Evolutionary conservation across 179 eudicot genomes (phyloP).

Genomic region (Beta macrorhiza): DNA sequence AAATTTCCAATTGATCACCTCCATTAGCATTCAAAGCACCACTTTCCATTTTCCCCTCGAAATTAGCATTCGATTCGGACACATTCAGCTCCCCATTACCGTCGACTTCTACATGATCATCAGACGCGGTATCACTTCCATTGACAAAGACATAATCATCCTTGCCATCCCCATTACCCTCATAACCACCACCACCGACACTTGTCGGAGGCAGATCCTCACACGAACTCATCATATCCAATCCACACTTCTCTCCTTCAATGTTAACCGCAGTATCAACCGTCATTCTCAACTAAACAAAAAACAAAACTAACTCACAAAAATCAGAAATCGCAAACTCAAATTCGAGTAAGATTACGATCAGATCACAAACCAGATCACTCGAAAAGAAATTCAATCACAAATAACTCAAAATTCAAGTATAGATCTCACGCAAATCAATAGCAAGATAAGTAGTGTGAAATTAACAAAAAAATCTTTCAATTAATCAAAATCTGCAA

Average conservation of each 20-base stretch:
- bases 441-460: background rate
- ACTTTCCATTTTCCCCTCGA: constrained; percentile 10
- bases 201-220: constrained; percentile 38
- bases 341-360: background rate
- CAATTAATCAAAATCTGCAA: constrained; percentile 4
- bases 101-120: constrained; percentile 30
- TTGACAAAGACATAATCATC: constrained; percentile 55
- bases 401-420: background rate
- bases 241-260: constrained; percentile 38
- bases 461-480: background rate
- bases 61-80: constrained; percentile 15
- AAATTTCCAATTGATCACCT: background rate
- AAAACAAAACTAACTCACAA: background rate
- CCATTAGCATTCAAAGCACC: constrained; percentile 8
- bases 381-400: constrained; percentile 6
- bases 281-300: constrained; percentile 34
- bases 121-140: constrained; percentile 34
- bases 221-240: constrained; percentile 45
- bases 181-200: constrained; percentile 22
- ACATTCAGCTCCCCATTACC: constrained; percentile 22
- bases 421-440: constrained; percentile 14
- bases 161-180: constrained; percentile 31
- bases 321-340: background rate
- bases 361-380: constrained; percentile 35
- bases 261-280: constrained; percentile 39